Evolutionary conservation across 2,329 filamentous ascomycete genomes (phyloP).

Genomic region (Ceratocystiopsis sp.): DNA sequence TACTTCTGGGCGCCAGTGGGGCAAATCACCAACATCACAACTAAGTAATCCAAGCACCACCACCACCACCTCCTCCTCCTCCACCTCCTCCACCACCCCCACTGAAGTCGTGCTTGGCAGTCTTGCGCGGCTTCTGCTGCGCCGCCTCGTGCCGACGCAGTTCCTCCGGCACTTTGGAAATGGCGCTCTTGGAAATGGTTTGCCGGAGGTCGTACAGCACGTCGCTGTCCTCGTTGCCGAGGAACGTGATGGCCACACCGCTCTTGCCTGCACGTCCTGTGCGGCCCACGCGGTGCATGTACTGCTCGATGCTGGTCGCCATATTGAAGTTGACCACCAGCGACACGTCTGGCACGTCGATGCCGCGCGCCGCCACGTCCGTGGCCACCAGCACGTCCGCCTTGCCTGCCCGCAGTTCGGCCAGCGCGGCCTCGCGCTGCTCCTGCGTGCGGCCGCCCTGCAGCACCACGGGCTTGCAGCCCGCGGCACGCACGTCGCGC

Average conservation of each 20-base stretch:
- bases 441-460: conserved; percentile 97
- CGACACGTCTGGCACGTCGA: conserved; percentile 86
- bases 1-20: neutral
- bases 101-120: conserved; percentile 11
- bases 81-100: conserved; percentile 10
- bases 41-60: too few species aligned
- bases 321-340: conserved; percentile 99
- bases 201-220: conserved; percentile 89
- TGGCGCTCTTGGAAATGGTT: conserved; percentile 80
- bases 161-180: conserved; percentile 83
- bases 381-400: conserved; percentile 88
- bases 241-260: conserved; percentile 89
- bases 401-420: conserved; percentile 61
- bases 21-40: neutral
- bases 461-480: conserved; percentile 74
- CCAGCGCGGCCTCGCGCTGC: conserved; percentile 84
- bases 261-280: conserved; percentile 95
- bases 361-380: conserved; percentile 89
- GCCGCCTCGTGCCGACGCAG: conserved; percentile 75
- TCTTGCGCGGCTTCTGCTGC: conserved; percentile 51
- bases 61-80: too few species aligned
- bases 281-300: conserved; percentile 91
- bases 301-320: conserved; percentile 80
- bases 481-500: conserved; percentile 85
- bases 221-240: conserved; percentile 78